phyloP scores from a whole-genome alignment of 2,329 filamentous ascomycete genomes.

The Escovopsis sp. region DNA sequence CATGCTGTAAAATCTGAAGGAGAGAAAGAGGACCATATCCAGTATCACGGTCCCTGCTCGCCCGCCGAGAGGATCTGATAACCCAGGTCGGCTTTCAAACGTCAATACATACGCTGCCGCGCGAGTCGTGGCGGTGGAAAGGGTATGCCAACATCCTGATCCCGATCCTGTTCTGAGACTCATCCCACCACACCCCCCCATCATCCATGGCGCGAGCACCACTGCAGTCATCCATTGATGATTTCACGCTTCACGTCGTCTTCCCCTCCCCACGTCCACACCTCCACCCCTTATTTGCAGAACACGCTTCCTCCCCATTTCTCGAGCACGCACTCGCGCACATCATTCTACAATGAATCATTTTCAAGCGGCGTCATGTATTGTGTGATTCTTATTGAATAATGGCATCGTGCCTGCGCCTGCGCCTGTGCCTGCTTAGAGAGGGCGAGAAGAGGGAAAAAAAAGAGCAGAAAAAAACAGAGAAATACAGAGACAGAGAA shows the following conservation, averaged over 20 bases:
- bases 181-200: conserved; percentile 12
- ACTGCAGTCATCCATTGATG: no score
- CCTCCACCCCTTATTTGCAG: not conserved
- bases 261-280: conserved; percentile 10
- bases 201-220: no score
- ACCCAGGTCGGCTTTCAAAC: no score
- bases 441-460: not conserved
- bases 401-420: conserved; percentile 3
- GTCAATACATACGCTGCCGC: conserved; percentile 13
- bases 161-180: conserved; percentile 4
- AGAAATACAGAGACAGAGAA: no score
- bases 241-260: no score
- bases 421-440: no score
- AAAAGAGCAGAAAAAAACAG: no score
- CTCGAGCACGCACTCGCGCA: not conserved
- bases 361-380: conserved; percentile 5
- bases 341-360: conserved; percentile 2
- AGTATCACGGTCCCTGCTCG: conserved; percentile 6
- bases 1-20: conserved; percentile 21
- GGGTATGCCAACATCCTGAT: conserved; percentile 18
- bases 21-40: conserved; percentile 8
- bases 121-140: conserved; percentile 13
- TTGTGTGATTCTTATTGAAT: conserved; percentile 6
- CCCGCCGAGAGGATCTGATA: no score
- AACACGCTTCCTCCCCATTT: not conserved